Base-by-base conservation (phyloP, 1,284 basidiomycete genomes). In the Ceratobasidium sp. region DNA sequence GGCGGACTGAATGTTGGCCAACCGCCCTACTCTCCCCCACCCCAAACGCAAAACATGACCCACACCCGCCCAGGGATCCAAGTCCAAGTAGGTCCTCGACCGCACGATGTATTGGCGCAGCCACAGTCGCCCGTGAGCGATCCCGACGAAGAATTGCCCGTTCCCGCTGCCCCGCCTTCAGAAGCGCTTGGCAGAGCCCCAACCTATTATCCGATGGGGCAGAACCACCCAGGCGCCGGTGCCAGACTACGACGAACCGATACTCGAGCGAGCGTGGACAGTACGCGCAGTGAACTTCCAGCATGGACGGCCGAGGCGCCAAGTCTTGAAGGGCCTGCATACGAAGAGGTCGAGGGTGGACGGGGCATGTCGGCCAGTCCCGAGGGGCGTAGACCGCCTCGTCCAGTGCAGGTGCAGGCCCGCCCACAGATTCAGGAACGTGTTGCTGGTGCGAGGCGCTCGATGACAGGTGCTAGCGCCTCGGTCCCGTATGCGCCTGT, bases 21-120 rank as follows among this genome's bases (percentile, higher is more conserved):
- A 40, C 69, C 25, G 53, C 62, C 54, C 34, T 47, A 34, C 34
- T 53, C 7, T 27, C 27, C 49, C 49, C 38, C 38, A 50, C 29
- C 52, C 3, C 52, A 35, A 15, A 54, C 31, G 52, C 64, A 67
- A 32, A 67, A 67, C 40, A 25, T 3, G 15, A 35, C 34, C 13
- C 50, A 42, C 5, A 13, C 17, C 50, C 58, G 45, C 2, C 45
- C 45, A 10, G 15, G 27, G 6, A 29, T 67, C 27, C 64, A 67
- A 31, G 64, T 67, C 38, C 64, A 67, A 29, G 64, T 67, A n/a
- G 64, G 64, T 12, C 64, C 50, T 20, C 64, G 64, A 17, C 64
- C 64, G 4, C 64, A 67, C 20, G 64, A 67, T 29, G 52, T 67
- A 20, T 50, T 67, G 8, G 64, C 64, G 3, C 64, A 67, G 25